phyloP scores from a whole-genome alignment of 345 rosid genomes.

The Eucalyptus curtisii region DNA sequence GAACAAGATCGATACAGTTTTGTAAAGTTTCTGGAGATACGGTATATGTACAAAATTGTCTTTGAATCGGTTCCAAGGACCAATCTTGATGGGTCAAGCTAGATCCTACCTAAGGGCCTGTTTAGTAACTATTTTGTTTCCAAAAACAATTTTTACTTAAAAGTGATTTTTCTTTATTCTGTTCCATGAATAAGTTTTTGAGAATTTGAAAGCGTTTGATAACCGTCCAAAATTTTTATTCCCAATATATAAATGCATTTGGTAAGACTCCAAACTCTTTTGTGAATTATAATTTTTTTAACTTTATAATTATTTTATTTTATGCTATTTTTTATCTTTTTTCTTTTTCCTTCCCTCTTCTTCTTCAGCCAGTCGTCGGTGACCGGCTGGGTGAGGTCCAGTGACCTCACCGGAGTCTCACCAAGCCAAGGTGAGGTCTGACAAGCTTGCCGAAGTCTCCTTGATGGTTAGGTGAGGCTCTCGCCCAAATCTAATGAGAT shows the following conservation, averaged over 20 bases:
- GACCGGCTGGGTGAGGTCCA: fast-evolving
- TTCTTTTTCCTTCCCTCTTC: no score
- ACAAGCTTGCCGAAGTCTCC: fast-evolving
- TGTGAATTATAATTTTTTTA: no score
- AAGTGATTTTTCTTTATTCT: fast-evolving
- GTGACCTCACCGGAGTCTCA: fast-evolving
- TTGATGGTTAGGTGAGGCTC: no score
- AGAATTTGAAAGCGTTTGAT: fast-evolving
- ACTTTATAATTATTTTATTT: no score
- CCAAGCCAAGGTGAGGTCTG: fast-evolving
- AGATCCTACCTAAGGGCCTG: background rate
- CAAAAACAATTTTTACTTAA: no score
- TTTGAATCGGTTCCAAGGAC: background rate
- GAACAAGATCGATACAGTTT: background rate
- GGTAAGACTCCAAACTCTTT: no score
- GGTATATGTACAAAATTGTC: background rate
- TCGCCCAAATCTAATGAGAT: fast-evolving
- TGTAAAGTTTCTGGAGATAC: background rate
- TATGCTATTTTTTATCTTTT: no score
- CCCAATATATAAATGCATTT: fast-evolving
- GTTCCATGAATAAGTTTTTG: fast-evolving
- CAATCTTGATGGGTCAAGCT: background rate
- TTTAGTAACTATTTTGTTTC: no score
- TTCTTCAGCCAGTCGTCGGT: fast-evolving
- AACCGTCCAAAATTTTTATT: fast-evolving